These are phyloP conservation scores for Aspergillus melleus DNA, from an alignment of 2,329 filamentous ascomycete genomes.

Conservation along the genomic window DNA sequence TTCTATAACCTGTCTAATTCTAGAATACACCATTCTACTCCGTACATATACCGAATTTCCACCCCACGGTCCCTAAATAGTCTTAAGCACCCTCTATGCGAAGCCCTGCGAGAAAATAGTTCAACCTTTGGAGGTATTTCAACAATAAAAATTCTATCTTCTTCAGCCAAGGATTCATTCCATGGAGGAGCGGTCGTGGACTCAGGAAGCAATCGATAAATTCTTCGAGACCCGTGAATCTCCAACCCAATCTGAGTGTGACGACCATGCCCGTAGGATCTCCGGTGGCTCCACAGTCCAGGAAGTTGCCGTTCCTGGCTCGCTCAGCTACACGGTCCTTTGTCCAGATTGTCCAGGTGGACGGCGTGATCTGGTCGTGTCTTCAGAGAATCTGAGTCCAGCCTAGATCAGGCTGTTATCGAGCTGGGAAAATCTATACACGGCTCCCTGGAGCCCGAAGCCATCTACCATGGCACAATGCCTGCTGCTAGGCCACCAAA, in stretches of 20 bases:
- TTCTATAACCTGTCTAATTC: too few relatives aligned
- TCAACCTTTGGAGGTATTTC: too few relatives aligned
- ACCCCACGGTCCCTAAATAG: too few relatives aligned
- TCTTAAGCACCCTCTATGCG: too few relatives aligned
- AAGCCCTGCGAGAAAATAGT: too few relatives aligned
- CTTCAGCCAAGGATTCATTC: too few relatives aligned
- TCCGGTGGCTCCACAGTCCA: conserved; percentile 7
- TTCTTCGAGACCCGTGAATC: conserved; percentile 6
- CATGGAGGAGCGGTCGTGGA: conserved; percentile 1
- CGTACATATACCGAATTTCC: too few relatives aligned
- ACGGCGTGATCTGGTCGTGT: background rate
- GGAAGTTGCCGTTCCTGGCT: conserved; percentile 11
- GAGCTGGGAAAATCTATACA: conserved; percentile 1
- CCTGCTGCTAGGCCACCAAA: background rate
- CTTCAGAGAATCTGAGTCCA: conserved; percentile 1
- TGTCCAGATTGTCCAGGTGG: background rate
- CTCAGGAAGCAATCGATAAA: conserved; percentile 5
- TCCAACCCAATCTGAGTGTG: conserved; percentile 7
- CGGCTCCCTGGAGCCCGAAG: background rate
- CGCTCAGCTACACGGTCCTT: conserved; percentile 9
- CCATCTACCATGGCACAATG: conserved; percentile 2
- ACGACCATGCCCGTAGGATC: conserved; percentile 11
- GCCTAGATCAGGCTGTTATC: background rate
- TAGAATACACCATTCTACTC: too few relatives aligned
- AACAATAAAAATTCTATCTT: too few relatives aligned